Evolutionary conservation across 75 land plant species (phyloP), one percentile per base, ranked within the genome.

Genomic region (Picea glauca): DNA sequence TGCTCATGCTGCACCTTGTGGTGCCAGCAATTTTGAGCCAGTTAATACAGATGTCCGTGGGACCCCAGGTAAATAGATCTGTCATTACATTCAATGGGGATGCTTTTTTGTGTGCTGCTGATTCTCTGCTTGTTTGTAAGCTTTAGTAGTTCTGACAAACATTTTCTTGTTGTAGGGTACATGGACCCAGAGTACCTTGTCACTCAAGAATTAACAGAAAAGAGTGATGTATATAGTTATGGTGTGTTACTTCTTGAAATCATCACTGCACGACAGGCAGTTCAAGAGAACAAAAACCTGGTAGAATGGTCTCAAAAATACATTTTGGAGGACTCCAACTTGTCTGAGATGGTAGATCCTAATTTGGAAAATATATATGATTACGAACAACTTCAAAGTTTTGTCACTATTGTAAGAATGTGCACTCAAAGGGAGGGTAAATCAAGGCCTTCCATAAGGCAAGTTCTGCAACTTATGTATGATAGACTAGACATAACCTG

Each of bases 231-330:
- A 33, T 85, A 85, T 57, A 85, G 86, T 77, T 85, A 78, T 26
- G 86, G 86, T n/a, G 86, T 85, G 6, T 75, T 85, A 50, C 76
- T 85, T 58, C 78, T 85, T 63, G 86, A 85, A 78, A 79, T 85
- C 35, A 65, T 85, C 18, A 85, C 86, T 46, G 86, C 78, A 40
- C 46, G 86, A 62, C 86, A 38, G 46, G 86, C 86, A n/a, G 85
- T 85, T 63, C 80, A 78, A 56, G 80, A 82, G 11, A 72, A 78
- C 62, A 82, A 56, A 38, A 82, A 83, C 56, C 80, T 84, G 15
- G 84, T 82, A 38, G 80, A 84, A 58, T 84, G 86, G 86, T 77
- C 86, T n/a, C 86, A 84, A 68, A 75, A 83, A 20, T 84, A 83
- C 75, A 76, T 84, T 58, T 20, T 66, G 56, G 78, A 79, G 21